Conservation (phyloP, 1,139 yeast species). For the Kodamaea sp. region DNA sequence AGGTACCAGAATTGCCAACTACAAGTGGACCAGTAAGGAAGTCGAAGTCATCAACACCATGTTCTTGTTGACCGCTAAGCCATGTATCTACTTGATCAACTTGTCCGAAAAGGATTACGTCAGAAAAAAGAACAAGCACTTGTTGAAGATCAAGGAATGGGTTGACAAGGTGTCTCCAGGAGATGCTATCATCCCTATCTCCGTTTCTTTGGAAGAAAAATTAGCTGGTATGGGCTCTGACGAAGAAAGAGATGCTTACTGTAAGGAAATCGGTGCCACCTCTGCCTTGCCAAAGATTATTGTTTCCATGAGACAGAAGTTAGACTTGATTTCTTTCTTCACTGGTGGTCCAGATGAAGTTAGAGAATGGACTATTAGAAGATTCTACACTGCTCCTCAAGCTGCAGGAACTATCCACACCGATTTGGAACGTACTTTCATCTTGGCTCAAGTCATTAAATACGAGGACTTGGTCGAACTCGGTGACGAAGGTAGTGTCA, state of each 20-base stretch:
- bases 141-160: conserved; percentile 93
- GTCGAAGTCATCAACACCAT: conserved; percentile 85
- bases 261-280: conserved; percentile 79
- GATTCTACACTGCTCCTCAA: conserved; percentile 82
- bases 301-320: conserved; percentile 77
- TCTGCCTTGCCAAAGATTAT: conserved; percentile 90
- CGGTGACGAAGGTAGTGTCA: conserved; percentile 82
- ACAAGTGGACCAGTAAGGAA: conserved; percentile 85
- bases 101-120: conserved; percentile 91
- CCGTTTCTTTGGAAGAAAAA: conserved; percentile 91
- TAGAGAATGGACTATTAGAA: conserved; percentile 88
- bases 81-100: conserved; percentile 92
- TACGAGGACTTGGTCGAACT: conserved; percentile 66
- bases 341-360: conserved; percentile 86
- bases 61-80: conserved; percentile 92
- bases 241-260: conserved; percentile 90
- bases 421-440: conserved; percentile 52
- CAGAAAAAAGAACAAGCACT: conserved; percentile 96
- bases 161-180: conserved; percentile 93
- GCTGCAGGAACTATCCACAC: conserved; percentile 89
- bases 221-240: conserved; percentile 85
- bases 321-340: conserved; percentile 80
- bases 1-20: conserved; percentile 92
- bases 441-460: conserved; percentile 49
- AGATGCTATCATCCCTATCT: conserved; percentile 90